These are phyloP conservation scores for Coccomyxa sp. DNA, from an alignment of 139 green algal species.

Conservation along the genomic window DNA sequence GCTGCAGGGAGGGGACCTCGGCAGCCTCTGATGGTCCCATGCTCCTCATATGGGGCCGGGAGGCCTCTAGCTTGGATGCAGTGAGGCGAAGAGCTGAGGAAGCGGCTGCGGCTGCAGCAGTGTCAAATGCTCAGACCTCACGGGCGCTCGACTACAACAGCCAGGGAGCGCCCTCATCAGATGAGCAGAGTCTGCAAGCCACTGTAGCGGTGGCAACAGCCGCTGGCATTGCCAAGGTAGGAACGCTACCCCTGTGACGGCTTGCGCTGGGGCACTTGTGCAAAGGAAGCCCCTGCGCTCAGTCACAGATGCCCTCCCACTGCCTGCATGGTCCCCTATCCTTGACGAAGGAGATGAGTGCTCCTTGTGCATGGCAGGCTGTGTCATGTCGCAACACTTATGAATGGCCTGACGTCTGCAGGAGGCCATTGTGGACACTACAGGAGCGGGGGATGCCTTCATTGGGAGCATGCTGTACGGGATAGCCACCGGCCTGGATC, in stretches of 20 bases:
- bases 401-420: background rate
- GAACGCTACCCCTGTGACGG: no score
- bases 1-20: slow-evolving; percentile 4
- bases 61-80: background rate
- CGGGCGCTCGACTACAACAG: slow-evolving; percentile 33
- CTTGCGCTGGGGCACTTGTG: no score
- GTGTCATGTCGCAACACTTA: no score
- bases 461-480: slow-evolving; percentile 81
- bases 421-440: slow-evolving; percentile 80
- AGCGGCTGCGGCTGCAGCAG: slow-evolving; percentile 33
- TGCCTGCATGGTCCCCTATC: no score
- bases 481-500: slow-evolving; percentile 46
- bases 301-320: no score
- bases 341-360: no score
- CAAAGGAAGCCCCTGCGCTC: no score
- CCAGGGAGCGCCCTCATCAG: background rate
- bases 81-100: background rate
- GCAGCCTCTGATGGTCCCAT: background rate
- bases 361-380: no score
- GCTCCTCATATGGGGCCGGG: background rate
- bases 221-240: background rate
- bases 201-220: background rate
- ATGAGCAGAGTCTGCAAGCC: background rate
- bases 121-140: slow-evolving; percentile 58
- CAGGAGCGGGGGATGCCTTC: slow-evolving; percentile 92